Base-by-base conservation (phyloP, 73 alveolate genomes). In the Symbiodinium natans region DNA sequence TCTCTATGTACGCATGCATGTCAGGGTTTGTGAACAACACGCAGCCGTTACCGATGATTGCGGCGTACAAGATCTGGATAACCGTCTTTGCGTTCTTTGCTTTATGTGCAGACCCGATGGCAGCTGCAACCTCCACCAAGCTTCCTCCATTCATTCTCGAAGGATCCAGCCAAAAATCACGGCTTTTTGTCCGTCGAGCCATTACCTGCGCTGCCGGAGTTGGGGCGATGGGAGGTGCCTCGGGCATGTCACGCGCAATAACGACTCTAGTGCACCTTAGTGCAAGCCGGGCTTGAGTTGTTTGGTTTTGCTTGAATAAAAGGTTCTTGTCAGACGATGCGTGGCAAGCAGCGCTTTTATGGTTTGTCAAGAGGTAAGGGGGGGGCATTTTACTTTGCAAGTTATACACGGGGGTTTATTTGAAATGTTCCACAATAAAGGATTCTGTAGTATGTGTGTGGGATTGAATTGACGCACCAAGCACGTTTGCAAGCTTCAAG, bases 1-100 rank as follows among this genome's bases (percentile, higher is more conserved):
- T 92, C 63, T 92, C 98, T 9, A 92, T 92, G 98, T 92, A 92
- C 25, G 98, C 98, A 13, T 74, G 92, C 98, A 92, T 92, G 98
- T 92, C 98, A 29, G 98, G 92, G 42, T 92, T 92, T 25, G 98
- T 92, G 92, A 92, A 92, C 68, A 85, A 46, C 59, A 92, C 98
- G 43, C 98, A 92, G 83, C 98, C 98, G 1, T 43, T 92, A 82
- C 90, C 59, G 36, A 92, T 92, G 73, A 34, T 84, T 23, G 77
- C 93, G 27, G 93, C 80, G 15, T 39, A 36, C 56, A 80, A 39
- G 88, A 90, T 90, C 29, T 90, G 97, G 97, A 92, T 92, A 75
- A 92, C 92, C 23, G 92, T 92, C 84, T 92, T 92, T 34, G 98
- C 98, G 39, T 92, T 92, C 98, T 74, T 92, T 39, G 98, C 98